A percentile compares a stretch with the other conserved stretches of the same genome.
Evolutionary conservation across 176 grass and related monocot species (phyloP).

Genomic region (Aegilops sharonensis): DNA sequence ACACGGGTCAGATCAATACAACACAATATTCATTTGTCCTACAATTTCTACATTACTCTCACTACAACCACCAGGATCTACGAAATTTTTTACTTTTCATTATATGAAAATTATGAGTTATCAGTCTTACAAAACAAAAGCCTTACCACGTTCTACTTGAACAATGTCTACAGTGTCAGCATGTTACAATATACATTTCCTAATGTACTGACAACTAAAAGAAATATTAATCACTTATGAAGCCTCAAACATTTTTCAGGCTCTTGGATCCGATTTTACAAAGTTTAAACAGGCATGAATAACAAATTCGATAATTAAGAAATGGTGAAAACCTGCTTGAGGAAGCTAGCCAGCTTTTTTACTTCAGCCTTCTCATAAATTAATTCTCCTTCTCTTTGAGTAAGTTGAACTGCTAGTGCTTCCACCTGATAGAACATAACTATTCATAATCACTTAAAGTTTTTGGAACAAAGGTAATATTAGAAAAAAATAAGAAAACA

Average conservation of each 20-base stretch:
- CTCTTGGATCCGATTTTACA: background rate
- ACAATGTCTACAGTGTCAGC: background rate
- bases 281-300: background rate
- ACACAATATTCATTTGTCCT: no score
- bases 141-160: background rate
- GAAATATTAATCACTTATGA: conserved; percentile 8
- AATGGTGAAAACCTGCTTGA: conserved; percentile 64
- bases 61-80: background rate
- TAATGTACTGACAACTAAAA: background rate
- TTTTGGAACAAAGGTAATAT: conserved; percentile 10
- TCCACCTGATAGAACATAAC: conserved; percentile 65
- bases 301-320: conserved; percentile 24
- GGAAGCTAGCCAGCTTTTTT: conserved; percentile 84
- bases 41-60: background rate
- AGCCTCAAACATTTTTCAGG: background rate
- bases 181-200: background rate
- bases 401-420: conserved; percentile 87
- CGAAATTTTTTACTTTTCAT: background rate
- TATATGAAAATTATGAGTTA: background rate
- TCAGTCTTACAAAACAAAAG: background rate
- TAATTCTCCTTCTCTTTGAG: conserved; percentile 95
- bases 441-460: background rate
- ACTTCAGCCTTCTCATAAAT: conserved; percentile 97
- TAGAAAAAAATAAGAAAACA: background rate
- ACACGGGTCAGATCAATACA: no score